Evolutionary conservation across 306 rosid species (phyloP).

Genomic region (Ochetophila trinervis): DNA sequence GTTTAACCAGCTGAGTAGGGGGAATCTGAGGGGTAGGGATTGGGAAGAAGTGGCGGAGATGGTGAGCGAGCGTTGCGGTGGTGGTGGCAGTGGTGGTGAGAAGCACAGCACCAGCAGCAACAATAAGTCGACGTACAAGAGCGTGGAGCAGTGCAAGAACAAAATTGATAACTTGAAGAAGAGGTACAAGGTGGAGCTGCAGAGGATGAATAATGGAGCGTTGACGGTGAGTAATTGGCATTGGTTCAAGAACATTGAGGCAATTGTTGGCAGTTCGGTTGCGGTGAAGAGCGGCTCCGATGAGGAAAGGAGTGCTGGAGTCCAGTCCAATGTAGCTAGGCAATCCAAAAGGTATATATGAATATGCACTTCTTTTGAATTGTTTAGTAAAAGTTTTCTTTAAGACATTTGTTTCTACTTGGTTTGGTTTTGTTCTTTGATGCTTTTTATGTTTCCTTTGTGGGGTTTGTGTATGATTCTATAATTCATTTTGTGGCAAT

Average conservation of each 20-base stretch:
- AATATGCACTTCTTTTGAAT: slow-evolving; percentile 7
- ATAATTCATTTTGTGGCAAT: too few species aligned
- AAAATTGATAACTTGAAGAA: slow-evolving; percentile 45
- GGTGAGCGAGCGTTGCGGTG: slow-evolving; percentile 25
- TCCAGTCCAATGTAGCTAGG: slow-evolving; percentile 13
- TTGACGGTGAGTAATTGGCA: slow-evolving; percentile 34
- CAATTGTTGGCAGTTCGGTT: slow-evolving; percentile 24
- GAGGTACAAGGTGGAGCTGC: slow-evolving; percentile 44
- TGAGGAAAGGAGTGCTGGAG: slow-evolving; percentile 27
- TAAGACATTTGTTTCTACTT: not conserved
- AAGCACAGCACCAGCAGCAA: not conserved
- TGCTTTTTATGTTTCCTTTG: too few species aligned
- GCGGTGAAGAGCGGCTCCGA: slow-evolving; percentile 25
- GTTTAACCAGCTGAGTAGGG: slow-evolving; percentile 40
- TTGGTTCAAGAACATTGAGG: slow-evolving; percentile 44
- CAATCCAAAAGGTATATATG: slow-evolving; percentile 26
- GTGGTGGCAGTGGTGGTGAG: slow-evolving; percentile 1
- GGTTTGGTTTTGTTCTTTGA: not conserved
- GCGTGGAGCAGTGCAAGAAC: slow-evolving; percentile 45
- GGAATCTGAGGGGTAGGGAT: slow-evolving; percentile 45
- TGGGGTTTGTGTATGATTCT: too few species aligned
- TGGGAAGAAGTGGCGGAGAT: slow-evolving; percentile 41
- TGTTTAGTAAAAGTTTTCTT: not conserved
- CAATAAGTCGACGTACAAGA: slow-evolving; percentile 24
- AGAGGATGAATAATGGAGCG: slow-evolving; percentile 30